Evolutionary conservation across 2,329 filamentous ascomycete species (phyloP).

Genomic region (Salinomyces thailandicus): DNA sequence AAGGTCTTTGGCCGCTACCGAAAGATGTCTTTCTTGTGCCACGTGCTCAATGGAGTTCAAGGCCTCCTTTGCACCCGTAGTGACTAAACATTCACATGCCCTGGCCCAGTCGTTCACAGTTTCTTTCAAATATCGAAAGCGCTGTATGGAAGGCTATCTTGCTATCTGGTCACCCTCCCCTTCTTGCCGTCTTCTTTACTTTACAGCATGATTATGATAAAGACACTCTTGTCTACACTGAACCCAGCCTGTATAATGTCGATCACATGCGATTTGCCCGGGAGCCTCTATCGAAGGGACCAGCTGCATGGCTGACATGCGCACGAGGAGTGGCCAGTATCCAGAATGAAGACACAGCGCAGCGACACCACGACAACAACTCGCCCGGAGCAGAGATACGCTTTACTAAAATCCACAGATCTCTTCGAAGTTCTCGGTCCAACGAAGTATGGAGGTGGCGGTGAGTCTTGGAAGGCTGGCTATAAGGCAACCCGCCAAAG

Average conservation of each 20-base stretch:
- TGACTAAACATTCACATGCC: too few relatives aligned
- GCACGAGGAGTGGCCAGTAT: slow-evolving; percentile 41
- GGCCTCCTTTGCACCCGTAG: too few relatives aligned
- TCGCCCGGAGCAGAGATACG: slow-evolving; percentile 42
- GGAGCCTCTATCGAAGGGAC: slow-evolving; percentile 28
- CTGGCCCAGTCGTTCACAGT: too few relatives aligned
- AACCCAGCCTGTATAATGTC: slow-evolving; percentile 17
- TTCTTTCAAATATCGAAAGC: too few relatives aligned
- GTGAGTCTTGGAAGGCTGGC: slow-evolving; percentile 43
- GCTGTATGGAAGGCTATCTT: too few relatives aligned
- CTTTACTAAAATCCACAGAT: slow-evolving; percentile 42
- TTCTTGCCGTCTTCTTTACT: too few relatives aligned
- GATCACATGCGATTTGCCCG: slow-evolving; percentile 16
- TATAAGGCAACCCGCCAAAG: slow-evolving; percentile 52
- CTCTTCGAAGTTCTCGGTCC: slow-evolving; percentile 42
- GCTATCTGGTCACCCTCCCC: too few relatives aligned
- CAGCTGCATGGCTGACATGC: slow-evolving; percentile 38
- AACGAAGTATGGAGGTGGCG: slow-evolving; percentile 43
- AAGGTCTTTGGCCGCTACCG: too few relatives aligned
- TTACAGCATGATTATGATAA: too few relatives aligned
- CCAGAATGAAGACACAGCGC: slow-evolving; percentile 38
- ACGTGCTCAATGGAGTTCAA: too few relatives aligned
- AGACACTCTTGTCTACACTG: slow-evolving; percentile 18
- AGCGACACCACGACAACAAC: slow-evolving; percentile 43
- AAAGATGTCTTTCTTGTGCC: too few relatives aligned